Evolutionary conservation across 1,139 yeast genomes (phyloP).

Genomic region (Meyerozyma guilliermondii): DNA sequence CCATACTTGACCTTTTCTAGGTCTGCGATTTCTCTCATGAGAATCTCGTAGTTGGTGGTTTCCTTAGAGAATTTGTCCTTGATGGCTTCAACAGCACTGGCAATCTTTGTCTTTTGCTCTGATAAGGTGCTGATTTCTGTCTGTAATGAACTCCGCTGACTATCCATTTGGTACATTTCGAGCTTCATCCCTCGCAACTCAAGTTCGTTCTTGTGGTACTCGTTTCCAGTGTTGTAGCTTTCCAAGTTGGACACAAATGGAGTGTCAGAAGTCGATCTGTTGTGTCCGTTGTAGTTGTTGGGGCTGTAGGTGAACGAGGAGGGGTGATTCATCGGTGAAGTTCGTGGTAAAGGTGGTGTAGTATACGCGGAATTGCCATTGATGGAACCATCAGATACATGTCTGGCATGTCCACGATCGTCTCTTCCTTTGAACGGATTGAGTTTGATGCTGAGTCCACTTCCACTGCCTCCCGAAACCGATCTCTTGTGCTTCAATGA

Average conservation of each 20-base stretch:
- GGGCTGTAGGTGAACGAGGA: conserved; percentile 1
- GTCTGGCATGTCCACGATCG: conserved; percentile 32
- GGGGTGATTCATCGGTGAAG: conserved; percentile 14
- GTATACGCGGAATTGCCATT: conserved; percentile 30
- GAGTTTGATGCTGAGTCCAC: conserved; percentile 23
- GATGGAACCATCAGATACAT: conserved; percentile 37
- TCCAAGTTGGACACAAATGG: conserved; percentile 18
- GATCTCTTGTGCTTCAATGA: conserved; percentile 40
- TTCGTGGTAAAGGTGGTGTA: conserved; percentile 41
- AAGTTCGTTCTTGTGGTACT: conserved; percentile 14
- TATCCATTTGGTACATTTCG: conserved; percentile 40
- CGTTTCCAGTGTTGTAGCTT: conserved; percentile 6
- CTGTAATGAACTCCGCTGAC: conserved; percentile 20
- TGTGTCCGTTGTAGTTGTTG: conserved; percentile 18
- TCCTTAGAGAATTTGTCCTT: conserved; percentile 22
- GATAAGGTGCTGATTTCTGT: conserved; percentile 26
- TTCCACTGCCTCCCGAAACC: conserved; percentile 32
- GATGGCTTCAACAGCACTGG: conserved; percentile 22
- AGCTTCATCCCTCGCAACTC: conserved; percentile 33
- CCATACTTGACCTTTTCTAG: conserved; percentile 23
- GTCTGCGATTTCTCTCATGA: conserved; percentile 25
- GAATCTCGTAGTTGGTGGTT: conserved; percentile 18
- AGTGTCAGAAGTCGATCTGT: conserved; percentile 38
- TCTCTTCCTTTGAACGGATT: conserved; percentile 30
- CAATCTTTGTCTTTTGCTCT: conserved; percentile 24